Conservation (phyloP, 164 flowering plant species). For the Brasenia schreberi region DNA sequence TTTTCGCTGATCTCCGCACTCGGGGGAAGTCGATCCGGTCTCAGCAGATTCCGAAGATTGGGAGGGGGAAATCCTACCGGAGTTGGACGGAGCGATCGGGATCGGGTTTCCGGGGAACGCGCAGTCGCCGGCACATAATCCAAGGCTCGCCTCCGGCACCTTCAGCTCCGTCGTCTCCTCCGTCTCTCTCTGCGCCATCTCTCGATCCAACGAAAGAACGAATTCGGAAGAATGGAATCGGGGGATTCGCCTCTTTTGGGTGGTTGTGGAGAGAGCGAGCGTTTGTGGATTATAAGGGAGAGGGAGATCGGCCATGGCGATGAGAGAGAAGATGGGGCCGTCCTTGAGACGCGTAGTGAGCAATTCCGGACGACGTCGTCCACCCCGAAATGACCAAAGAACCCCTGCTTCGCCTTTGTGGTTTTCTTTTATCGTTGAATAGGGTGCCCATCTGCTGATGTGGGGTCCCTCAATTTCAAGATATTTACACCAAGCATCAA, state of each 20-base stretch:
- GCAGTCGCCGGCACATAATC: conserved; percentile 21
- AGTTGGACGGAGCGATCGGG: conserved; percentile 4
- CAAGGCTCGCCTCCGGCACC: conserved; percentile 14
- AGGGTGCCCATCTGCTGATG: no score
- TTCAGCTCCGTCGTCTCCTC: conserved; percentile 25
- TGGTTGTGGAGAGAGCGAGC: not conserved
- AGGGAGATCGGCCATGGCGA: conserved; percentile 3
- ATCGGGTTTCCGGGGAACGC: conserved; percentile 16
- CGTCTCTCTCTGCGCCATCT: conserved; percentile 21
- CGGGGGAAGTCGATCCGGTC: not conserved
- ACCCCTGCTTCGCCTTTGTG: no score
- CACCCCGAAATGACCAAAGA: no score
- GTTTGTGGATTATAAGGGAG: not conserved
- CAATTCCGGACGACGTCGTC: no score
- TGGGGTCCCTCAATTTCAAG: no score
- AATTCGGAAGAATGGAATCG: not conserved
- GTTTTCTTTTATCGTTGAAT: no score
- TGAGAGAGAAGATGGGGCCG: not conserved
- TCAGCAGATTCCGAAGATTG: conserved; percentile 6
- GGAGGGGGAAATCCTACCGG: conserved; percentile 4
- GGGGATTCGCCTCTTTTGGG: not conserved
- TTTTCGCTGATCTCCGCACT: not conserved
- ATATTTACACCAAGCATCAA: no score
- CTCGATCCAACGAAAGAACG: not conserved
- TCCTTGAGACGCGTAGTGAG: not conserved